Conservation (phyloP, 2,329 filamentous ascomycete genomes). For the Xylaria sp. region DNA sequence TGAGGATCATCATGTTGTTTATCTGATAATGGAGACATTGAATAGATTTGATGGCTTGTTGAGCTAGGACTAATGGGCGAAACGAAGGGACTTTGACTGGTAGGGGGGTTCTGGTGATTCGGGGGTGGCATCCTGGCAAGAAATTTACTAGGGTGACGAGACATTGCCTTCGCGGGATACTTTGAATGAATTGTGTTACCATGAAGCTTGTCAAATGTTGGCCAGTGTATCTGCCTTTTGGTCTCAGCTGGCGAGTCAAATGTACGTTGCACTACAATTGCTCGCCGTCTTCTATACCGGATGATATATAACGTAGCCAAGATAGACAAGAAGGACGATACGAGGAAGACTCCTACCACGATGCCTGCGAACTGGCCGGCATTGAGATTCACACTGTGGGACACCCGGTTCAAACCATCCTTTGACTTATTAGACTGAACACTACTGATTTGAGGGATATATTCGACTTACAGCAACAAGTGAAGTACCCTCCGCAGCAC, state of each 20-base stretch:
- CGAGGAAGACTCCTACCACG: constrained; percentile 32
- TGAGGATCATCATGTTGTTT: not conserved
- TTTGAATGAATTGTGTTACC: not conserved
- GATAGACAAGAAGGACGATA: constrained; percentile 32
- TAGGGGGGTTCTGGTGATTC: not conserved
- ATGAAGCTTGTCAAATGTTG: not conserved
- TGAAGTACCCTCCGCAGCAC: constrained; percentile 2
- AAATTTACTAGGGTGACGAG: not conserved
- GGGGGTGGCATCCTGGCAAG: constrained; percentile 3
- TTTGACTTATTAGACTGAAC: constrained; percentile 22
- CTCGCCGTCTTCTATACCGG: constrained; percentile 33
- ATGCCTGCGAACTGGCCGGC: constrained; percentile 37
- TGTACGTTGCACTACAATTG: not conserved
- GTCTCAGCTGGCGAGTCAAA: constrained; percentile 1
- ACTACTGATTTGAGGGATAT: not conserved
- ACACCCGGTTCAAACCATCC: not conserved
- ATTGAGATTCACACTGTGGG: constrained; percentile 19
- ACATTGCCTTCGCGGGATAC: not conserved
- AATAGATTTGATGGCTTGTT: constrained; percentile 16
- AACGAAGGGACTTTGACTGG: not conserved
- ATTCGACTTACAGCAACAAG: constrained; percentile 23
- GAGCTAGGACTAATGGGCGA: constrained; percentile 7
- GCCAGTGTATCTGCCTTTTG: not conserved
- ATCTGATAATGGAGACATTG: constrained; percentile 34
- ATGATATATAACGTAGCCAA: constrained; percentile 32